Evolutionary conservation across 1,139 yeast species (phyloP), one percentile per base, ranked within the genome.

Genomic region (Pichia sp.): DNA sequence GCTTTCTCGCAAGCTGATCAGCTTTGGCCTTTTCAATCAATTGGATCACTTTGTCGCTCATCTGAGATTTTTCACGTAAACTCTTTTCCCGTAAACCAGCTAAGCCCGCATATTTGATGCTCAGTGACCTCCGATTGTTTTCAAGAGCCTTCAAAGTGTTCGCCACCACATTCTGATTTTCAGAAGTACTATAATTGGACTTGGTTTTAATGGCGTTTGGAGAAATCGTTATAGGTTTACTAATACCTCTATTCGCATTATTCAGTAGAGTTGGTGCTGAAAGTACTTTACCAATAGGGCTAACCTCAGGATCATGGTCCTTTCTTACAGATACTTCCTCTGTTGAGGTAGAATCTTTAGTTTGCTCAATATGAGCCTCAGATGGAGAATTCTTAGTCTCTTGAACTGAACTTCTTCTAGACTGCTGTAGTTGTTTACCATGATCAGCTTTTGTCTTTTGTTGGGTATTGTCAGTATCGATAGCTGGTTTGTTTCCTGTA

Each of bases 1-100:
- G 27, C n/a, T 50, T 55, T 16, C 49, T 47, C 47, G 38, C 45
- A 12, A 38, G n/a, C 12, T 52, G 52, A 9, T 51, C 50, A 14
- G 42, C 48, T 36, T 49, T 55, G 3, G 50, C 51, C 43, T 53
- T 54, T 34, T 46, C 57, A 44, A 50, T 56, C 14, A 49, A 27
- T n/a, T 41, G 48, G 6, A 36, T 50, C 24, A 54, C 53, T 43
- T 48, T 47, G 38, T 56, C 56, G 31, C 53, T 48, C 34, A 29
- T 29, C 5, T n/a, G 34, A 16, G 27, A 44, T 24, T 47, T 41
- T 34, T 41, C 40, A 9, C 45, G 45, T n/a, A 20, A 14, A 17
- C 45, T 27, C 38, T 29, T 46, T 8, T 46, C 41, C 34, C 29
- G 36, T 17, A 46, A 33, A 6, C 29, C 41, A 2, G 14, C 42